Evolutionary conservation across 768 basidiomycete genomes (phyloP), one percentile per base, ranked within the genome.

Genomic region (Tulasnella sp.): DNA sequence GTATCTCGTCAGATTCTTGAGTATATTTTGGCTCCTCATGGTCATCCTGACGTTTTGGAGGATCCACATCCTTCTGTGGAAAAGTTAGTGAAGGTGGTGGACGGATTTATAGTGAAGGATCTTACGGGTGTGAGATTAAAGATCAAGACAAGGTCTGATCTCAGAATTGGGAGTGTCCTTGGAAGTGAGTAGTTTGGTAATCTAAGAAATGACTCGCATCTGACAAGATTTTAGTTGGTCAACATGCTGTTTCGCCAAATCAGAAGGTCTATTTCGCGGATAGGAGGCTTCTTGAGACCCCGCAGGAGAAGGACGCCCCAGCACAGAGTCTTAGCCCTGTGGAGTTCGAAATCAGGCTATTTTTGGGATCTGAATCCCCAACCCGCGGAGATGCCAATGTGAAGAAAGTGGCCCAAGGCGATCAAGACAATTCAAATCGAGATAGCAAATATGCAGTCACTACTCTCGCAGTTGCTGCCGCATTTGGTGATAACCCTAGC

Each of bases 121-220:
- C 69, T 89, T 7, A 74, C 81, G 2, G 90, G 89, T 5, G 73
- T 95, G 41, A 75, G 85, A 32, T 73, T 79, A 1, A 79, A 79
- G 55, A 79, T 92, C 16, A 79, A 86, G 20, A 81, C 76, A 60
- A 72, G 88, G 24, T 62, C 90, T 47, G 90, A 92, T 58, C 81
- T 81, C 10, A 79, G 72, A 58, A 90, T 90, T 6, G 93, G 89
- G 58, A 86, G 93, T 58, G 73, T 96, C 47, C 74, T 82, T 29
- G 86, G 78, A 69, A 67, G 91, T 91, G 58, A 60, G 82, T 64
- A 16, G 12, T 24, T 3, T 8, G 13, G 34, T 16, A 31, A 22
- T 24, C 27, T 37, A 16, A 8, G 1, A 2, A 25, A n/a, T n/a
- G n/a, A n/a, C n/a, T n/a, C n/a, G n/a, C n/a, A n/a, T n/a, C n/a